Percentiles rank a stretch among this genome's conserved stretches.
Conservation (phyloP, 495 filamentous ascomycete species). For the Wilcoxina mikolae region DNA sequence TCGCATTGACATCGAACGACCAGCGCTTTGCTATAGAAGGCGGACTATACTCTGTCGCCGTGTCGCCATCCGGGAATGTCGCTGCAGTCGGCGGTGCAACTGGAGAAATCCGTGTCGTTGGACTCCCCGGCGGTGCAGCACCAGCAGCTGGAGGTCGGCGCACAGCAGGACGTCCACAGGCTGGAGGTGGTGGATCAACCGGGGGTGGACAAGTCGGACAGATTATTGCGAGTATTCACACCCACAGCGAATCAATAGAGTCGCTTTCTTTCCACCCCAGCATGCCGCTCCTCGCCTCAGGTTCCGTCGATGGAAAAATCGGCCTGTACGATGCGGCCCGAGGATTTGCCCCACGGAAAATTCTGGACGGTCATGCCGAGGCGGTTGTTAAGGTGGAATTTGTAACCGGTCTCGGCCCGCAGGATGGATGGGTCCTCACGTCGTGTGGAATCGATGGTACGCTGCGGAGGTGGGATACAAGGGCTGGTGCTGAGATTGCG, state of each 20-base stretch:
- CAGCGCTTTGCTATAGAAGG: conserved; percentile 85
- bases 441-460: conserved; percentile 76
- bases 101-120: conserved; percentile 68
- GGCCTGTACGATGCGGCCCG: conserved; percentile 73
- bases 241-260: conserved; percentile 68
- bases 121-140: conserved; percentile 48
- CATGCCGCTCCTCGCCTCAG: conserved; percentile 66
- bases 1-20: conserved; percentile 67
- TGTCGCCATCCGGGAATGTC: conserved; percentile 61
- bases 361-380: conserved; percentile 68
- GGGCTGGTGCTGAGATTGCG: conserved; percentile 53
- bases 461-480: conserved; percentile 71
- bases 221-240: conserved; percentile 50
- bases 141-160: conserved; percentile 28
- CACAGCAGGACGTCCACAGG: conserved; percentile 27
- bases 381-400: conserved; percentile 90
- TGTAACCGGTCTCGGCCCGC: conserved; percentile 10
- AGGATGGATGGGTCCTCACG: conserved; percentile 51
- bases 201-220: conserved; percentile 55
- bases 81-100: conserved; percentile 77
- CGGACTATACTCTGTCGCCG: conserved; percentile 70
- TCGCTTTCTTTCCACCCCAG: conserved; percentile 68
- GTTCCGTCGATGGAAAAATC: conserved; percentile 81
- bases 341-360: conserved; percentile 64
- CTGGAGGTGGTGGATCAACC: conserved; percentile 24